Evolutionary conservation across 2,329 filamentous ascomycete species (phyloP).

Genomic region (Neoarthrinium moseri): DNA sequence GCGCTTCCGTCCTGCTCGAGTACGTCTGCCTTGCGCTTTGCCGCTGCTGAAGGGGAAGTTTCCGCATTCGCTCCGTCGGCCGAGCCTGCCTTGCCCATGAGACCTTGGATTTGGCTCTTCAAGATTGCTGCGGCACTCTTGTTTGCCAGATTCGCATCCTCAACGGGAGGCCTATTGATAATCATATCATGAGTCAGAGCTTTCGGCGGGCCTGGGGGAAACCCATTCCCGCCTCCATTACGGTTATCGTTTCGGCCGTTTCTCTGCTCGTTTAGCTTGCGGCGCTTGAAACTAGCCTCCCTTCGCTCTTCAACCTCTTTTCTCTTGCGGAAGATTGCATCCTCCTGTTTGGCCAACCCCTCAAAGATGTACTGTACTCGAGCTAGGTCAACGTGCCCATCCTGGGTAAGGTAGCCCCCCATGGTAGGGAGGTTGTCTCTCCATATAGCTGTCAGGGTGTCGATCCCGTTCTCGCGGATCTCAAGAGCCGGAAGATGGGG

Average conservation of each 20-base stretch:
- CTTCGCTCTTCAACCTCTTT: constrained; percentile 83
- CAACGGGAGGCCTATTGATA: constrained; percentile 66
- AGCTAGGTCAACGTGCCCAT: constrained; percentile 85
- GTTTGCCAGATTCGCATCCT: constrained; percentile 78
- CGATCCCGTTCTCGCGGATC: constrained; percentile 95
- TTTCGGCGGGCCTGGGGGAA: constrained; percentile 50
- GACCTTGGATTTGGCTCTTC: constrained; percentile 71
- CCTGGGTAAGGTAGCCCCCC: constrained; percentile 95
- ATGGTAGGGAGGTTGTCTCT: constrained; percentile 86
- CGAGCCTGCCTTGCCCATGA: constrained; percentile 23
- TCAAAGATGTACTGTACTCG: constrained; percentile 85
- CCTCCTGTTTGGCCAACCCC: constrained; percentile 88
- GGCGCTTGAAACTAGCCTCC: constrained; percentile 75
- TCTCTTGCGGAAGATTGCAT: constrained; percentile 85
- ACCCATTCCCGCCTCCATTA: constrained; percentile 31
- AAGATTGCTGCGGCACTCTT: constrained; percentile 90
- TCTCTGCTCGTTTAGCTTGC: constrained; percentile 65
- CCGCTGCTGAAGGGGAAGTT: constrained; percentile 50
- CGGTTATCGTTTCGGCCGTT: constrained; percentile 33
- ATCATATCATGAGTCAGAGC: constrained; percentile 84
- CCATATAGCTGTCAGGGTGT: constrained; percentile 96
- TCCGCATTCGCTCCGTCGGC: constrained; percentile 25
- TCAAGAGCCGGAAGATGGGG: constrained; percentile 96
- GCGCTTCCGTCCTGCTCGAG: constrained; percentile 62
- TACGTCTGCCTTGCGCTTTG: constrained; percentile 76